phyloP scores from a whole-genome alignment of 139 green algal genomes.

The Chloropicon primus region DNA sequence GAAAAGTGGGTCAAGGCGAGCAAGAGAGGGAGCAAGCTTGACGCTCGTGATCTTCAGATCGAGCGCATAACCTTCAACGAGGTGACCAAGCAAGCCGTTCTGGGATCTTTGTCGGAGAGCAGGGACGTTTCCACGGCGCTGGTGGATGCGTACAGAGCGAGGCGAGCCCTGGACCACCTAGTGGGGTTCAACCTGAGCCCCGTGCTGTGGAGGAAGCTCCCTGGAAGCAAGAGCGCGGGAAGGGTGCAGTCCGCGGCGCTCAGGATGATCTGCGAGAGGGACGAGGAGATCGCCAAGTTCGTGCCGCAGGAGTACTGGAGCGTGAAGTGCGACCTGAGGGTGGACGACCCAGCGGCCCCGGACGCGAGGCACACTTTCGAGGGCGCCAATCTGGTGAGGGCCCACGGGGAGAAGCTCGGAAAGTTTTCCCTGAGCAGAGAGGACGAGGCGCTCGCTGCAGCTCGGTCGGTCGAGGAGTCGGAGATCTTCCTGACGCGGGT shows the following conservation, averaged over 20 bases:
- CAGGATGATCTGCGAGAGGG: slow-evolving; percentile 64
- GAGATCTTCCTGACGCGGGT: slow-evolving; percentile 17
- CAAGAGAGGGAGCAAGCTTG: too few species aligned
- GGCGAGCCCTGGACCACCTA: slow-evolving; percentile 81
- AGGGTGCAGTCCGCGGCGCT: slow-evolving; percentile 69
- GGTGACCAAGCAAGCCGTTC: slow-evolving; percentile 60
- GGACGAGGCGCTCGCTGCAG: slow-evolving; percentile 20
- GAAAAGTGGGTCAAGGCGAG: too few species aligned
- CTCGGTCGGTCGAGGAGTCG: slow-evolving; percentile 15
- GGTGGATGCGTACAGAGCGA: slow-evolving; percentile 80
- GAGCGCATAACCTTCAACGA: slow-evolving; percentile 67
- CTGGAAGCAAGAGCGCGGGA: slow-evolving; percentile 41
- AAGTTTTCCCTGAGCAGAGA: slow-evolving; percentile 22
- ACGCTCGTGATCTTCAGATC: background rate
- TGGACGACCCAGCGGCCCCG: too few species aligned
- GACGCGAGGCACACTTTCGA: background rate
- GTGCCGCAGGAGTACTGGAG: slow-evolving; percentile 45
- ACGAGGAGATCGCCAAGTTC: slow-evolving; percentile 56
- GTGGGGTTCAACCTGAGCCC: slow-evolving; percentile 77
- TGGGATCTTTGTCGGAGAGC: slow-evolving; percentile 42
- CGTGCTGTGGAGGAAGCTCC: slow-evolving; percentile 83
- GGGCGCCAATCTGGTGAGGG: slow-evolving; percentile 8
- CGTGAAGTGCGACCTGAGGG: slow-evolving; percentile 10
- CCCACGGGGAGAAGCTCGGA: slow-evolving; percentile 32
- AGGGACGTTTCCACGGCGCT: slow-evolving; percentile 37